Conservation (phyloP, 2,329 filamentous ascomycete species). For the Penicillium paneum region DNA sequence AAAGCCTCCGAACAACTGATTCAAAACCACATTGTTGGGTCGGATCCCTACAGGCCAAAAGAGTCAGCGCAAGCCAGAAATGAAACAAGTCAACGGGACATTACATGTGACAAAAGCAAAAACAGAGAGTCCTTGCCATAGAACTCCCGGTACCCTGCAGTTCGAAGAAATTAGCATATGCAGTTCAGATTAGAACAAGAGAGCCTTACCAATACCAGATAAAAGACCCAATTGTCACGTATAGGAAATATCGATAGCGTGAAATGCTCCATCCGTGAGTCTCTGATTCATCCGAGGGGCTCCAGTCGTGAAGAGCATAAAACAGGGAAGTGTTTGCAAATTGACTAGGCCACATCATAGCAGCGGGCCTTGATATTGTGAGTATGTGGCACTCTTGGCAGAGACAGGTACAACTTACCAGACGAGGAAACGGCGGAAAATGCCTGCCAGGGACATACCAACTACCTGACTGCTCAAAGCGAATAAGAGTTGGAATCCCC, state of each 20-base stretch:
- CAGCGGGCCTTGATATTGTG: slow-evolving; percentile 41
- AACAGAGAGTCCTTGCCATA: slow-evolving; percentile 63
- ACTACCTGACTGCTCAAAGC: slow-evolving; percentile 48
- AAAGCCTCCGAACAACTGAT: slow-evolving; percentile 61
- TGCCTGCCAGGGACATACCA: slow-evolving; percentile 58
- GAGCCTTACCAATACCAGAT: slow-evolving; percentile 54
- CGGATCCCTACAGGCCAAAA: slow-evolving; percentile 42
- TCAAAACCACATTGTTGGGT: slow-evolving; percentile 54
- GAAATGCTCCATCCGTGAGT: slow-evolving; percentile 61
- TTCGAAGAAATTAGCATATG: background rate
- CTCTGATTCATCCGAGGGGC: slow-evolving; percentile 51
- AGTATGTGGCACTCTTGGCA: background rate
- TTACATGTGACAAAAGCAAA: slow-evolving; percentile 66
- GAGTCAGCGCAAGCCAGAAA: background rate
- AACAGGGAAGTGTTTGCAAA: slow-evolving; percentile 63
- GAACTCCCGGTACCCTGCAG: slow-evolving; percentile 55
- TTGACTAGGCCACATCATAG: slow-evolving; percentile 68
- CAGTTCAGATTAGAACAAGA: background rate
- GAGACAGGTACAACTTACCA: slow-evolving; percentile 28
- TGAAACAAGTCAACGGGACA: background rate
- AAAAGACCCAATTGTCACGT: slow-evolving; percentile 55
- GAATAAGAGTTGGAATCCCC: slow-evolving; percentile 27
- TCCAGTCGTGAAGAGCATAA: slow-evolving; percentile 67
- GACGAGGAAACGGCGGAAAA: slow-evolving; percentile 63
- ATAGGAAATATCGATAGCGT: slow-evolving; percentile 60